Evolutionary conservation across 2,329 filamentous ascomycete genomes (phyloP).

Genomic region (Paraphoma sp.): DNA sequence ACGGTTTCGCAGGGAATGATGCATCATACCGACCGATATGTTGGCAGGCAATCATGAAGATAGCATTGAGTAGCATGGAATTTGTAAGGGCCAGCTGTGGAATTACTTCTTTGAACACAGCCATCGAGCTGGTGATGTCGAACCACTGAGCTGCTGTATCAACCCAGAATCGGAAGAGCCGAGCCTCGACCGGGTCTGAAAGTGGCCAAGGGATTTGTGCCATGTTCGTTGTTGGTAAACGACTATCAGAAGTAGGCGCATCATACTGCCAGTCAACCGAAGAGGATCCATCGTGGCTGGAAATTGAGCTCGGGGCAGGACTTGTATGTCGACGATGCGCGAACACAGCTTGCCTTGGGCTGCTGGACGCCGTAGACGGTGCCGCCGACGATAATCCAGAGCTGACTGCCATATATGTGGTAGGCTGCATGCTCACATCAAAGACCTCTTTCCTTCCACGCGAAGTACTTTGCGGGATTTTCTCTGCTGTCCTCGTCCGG

Average conservation of each 20-base stretch:
- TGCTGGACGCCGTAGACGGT: background rate
- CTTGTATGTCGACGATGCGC: conserved; percentile 6
- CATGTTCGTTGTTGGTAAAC: background rate
- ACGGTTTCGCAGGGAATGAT: conserved; percentile 17
- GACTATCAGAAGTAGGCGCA: background rate
- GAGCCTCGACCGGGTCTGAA: conserved; percentile 15
- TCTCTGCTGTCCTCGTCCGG: conserved; percentile 2
- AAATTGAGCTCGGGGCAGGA: conserved; percentile 12
- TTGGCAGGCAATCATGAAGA: conserved; percentile 49
- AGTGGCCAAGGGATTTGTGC: conserved; percentile 10
- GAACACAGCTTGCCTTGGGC: conserved; percentile 5
- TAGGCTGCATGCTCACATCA: background rate
- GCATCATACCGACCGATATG: conserved; percentile 40
- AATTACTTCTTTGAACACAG: conserved; percentile 13
- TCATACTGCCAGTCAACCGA: conserved; percentile 7
- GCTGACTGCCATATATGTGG: background rate
- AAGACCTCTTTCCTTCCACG: background rate
- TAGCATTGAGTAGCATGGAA: conserved; percentile 49
- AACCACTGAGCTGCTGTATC: conserved; percentile 15
- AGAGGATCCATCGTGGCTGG: conserved; percentile 11
- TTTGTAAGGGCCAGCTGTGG: conserved; percentile 37
- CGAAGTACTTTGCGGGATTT: background rate
- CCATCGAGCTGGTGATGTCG: conserved; percentile 20
- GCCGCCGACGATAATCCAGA: background rate
- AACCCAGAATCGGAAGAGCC: conserved; percentile 23